These are phyloP conservation scores for Vanrija sp. DNA, from an alignment of 1,284 basidiomycete genomes.

Conservation along the genomic window DNA sequence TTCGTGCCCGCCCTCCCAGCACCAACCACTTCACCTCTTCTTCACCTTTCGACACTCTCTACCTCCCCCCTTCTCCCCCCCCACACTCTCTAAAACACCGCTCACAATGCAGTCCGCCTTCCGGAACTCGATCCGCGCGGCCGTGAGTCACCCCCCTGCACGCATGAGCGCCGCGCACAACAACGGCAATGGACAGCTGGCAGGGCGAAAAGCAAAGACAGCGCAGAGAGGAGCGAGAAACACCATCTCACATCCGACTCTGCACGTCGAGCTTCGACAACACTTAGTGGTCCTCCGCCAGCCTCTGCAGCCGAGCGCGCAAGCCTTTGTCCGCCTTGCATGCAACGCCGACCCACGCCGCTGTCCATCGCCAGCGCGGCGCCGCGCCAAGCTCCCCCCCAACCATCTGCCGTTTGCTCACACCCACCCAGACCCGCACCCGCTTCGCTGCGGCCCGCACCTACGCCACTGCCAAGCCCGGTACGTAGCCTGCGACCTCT, in stretches of 20 bases:
- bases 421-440: conserved; percentile 4
- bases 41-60: conserved; percentile 46
- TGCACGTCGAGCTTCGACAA: not conserved
- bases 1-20: conserved; percentile 2
- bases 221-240: not conserved
- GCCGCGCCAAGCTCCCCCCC: not conserved
- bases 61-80: conserved; percentile 51
- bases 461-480: conserved; percentile 97
- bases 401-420: not conserved
- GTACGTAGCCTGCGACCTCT: conserved; percentile 54
- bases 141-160: conserved; percentile 24
- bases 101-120: conserved; percentile 78
- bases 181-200: conserved; percentile 2
- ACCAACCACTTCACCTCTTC: conserved; percentile 12
- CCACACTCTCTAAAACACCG: conserved; percentile 29
- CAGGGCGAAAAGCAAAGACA: not conserved
- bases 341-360: no score
- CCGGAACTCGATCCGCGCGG: conserved; percentile 61
- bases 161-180: not conserved
- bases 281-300: not conserved
- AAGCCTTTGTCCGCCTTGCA: not conserved
- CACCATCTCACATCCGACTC: not conserved
- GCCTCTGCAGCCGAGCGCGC: no score
- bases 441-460: conserved; percentile 55
- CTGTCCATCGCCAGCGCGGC: not conserved